A percentile compares a stretch with the other conserved stretches of the same genome.
These are phyloP conservation scores for Cyclospora cayetanensis DNA, from an alignment of 169 alveolate genomes.

Conservation along the genomic window DNA sequence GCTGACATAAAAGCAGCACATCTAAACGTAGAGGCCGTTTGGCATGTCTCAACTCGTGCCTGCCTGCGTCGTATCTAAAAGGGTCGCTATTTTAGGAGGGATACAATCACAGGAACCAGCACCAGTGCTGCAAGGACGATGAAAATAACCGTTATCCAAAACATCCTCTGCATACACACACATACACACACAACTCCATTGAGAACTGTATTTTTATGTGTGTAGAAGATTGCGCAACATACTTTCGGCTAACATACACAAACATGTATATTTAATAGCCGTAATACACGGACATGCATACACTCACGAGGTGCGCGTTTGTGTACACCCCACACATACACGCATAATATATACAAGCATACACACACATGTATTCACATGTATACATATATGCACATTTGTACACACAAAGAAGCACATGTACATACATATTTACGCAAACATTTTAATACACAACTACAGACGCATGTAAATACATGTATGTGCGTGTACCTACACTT, in stretches of 20 bases:
- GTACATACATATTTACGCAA: not conserved
- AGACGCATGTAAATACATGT: not conserved
- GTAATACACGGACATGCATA: no score
- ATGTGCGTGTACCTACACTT: not conserved
- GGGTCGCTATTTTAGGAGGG: not conserved
- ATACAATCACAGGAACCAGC: conserved; percentile 10
- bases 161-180: conserved; percentile 31
- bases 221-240: not conserved
- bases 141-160: conserved; percentile 26
- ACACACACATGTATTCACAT: not conserved
- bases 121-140: not conserved
- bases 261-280: not conserved
- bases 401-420: not conserved
- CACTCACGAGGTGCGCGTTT: no score
- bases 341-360: not conserved
- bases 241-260: not conserved
- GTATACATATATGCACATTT: no score
- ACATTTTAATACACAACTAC: not conserved
- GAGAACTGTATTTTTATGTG: not conserved
- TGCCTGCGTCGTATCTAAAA: no score
- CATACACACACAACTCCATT: not conserved
- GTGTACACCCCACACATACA: no score
- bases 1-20: no score
- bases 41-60: no score
- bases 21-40: no score